phyloP scores from a whole-genome alignment of 2,329 filamentous ascomycete genomes.

The Colletotrichum sansevieriae region DNA sequence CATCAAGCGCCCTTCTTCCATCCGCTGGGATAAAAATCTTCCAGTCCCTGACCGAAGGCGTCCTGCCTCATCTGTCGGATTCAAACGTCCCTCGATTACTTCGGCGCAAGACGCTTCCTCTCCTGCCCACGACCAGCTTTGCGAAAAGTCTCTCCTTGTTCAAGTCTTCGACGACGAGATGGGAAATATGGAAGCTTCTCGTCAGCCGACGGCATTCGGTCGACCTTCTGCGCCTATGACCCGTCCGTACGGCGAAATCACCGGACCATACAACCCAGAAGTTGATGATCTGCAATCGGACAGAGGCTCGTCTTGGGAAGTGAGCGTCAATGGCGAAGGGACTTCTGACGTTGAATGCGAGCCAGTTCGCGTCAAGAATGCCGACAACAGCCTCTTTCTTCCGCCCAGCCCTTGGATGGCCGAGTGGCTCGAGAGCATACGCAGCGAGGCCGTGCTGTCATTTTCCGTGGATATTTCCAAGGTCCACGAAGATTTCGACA shows the following conservation, averaged over 20 bases:
- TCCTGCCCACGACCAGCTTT: not conserved
- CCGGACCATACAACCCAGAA: not conserved
- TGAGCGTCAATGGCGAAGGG: slow-evolving; percentile 19
- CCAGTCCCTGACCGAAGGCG: slow-evolving; percentile 16
- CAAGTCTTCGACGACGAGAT: not conserved
- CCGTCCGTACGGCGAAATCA: not conserved
- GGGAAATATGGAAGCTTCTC: not conserved
- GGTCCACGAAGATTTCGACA: slow-evolving; percentile 45
- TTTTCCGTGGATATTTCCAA: slow-evolving; percentile 1
- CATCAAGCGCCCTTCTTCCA: slow-evolving; percentile 13
- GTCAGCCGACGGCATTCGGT: not conserved
- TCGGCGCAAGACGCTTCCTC: not conserved
- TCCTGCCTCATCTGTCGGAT: not conserved
- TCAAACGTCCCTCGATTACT: too few relatives aligned
- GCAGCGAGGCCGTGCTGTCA: not conserved
- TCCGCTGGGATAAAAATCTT: slow-evolving; percentile 32
- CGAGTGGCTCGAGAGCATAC: slow-evolving; percentile 16
- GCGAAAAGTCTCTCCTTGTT: not conserved
- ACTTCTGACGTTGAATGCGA: not conserved
- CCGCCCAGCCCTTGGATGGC: not conserved
- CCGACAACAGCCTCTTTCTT: not conserved
- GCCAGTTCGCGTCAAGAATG: not conserved
- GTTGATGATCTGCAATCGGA: not conserved
- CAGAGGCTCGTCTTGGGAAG: slow-evolving; percentile 32
- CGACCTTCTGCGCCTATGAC: slow-evolving; percentile 5